Evolutionary conservation across 192 early-diverging fungal species (phyloP).

Genomic region (Gryganskiella cystojenkinii): DNA sequence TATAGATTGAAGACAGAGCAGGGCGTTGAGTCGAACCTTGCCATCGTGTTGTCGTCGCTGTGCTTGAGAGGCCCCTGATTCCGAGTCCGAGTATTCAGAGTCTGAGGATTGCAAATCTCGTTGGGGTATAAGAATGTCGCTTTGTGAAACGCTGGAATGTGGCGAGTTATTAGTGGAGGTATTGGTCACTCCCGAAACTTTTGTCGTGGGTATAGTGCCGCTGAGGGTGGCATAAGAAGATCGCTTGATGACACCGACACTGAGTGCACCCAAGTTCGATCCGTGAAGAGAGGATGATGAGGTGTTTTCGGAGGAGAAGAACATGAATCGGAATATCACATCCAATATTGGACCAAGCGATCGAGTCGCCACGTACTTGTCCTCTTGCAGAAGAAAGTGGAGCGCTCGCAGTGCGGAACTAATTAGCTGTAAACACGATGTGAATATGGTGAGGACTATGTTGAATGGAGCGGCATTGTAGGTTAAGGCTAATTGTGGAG

Average conservation of each 20-base stretch:
- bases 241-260: slow-evolving; percentile 27
- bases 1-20: slow-evolving; percentile 61
- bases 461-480: too few relatives aligned
- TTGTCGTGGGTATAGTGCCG: neutral
- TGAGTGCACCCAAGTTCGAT: slow-evolving; percentile 1
- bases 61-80: slow-evolving; percentile 28
- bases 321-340: slow-evolving; percentile 61
- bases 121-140: neutral
- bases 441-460: neutral
- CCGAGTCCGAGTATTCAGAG: slow-evolving; percentile 67
- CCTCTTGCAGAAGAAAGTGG: slow-evolving; percentile 63
- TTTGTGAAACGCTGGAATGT: neutral
- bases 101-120: slow-evolving; percentile 53
- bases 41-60: slow-evolving; percentile 55
- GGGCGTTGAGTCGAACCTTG: slow-evolving; percentile 63
- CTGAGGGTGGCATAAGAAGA: slow-evolving; percentile 15
- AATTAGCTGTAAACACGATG: slow-evolving; percentile 42
- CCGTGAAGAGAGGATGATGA: neutral
- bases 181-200: neutral
- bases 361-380: slow-evolving; percentile 53
- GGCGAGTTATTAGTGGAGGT: neutral
- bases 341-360: slow-evolving; percentile 58
- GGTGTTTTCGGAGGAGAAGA: slow-evolving; percentile 52
- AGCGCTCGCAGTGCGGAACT: slow-evolving; percentile 66
- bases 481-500: too few relatives aligned